These are phyloP conservation scores for Papiliotrema terrestris DNA, from an alignment of 1,284 basidiomycete species.

Conservation along the genomic window DNA sequence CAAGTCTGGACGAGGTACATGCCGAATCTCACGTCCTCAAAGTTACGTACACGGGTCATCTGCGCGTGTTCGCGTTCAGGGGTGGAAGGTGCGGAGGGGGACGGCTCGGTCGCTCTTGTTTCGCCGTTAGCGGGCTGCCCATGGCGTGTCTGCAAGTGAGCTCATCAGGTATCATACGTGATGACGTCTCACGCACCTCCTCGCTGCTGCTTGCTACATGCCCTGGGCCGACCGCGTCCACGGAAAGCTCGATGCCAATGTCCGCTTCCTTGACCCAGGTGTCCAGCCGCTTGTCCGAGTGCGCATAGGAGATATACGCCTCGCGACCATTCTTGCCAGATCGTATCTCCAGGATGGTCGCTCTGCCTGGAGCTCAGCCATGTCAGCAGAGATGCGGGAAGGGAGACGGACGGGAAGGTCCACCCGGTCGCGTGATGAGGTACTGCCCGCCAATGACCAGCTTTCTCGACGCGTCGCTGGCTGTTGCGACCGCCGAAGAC, in stretches of 20 bases:
- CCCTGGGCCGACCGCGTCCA: slow-evolving; percentile 4
- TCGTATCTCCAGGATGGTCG: slow-evolving; percentile 20
- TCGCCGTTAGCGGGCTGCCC: not conserved
- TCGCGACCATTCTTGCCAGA: slow-evolving; percentile 6
- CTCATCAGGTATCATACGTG: too few relatives aligned
- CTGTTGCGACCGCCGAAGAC: too few relatives aligned
- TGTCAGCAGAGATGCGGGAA: not conserved
- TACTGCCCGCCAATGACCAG: not conserved
- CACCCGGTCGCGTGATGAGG: not conserved
- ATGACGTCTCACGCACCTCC: slow-evolving; percentile 4
- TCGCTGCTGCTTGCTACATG: slow-evolving; percentile 2
- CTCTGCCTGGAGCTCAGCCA: slow-evolving; percentile 10
- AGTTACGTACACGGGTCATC: slow-evolving; percentile 45
- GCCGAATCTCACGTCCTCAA: slow-evolving; percentile 46
- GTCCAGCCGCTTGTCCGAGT: slow-evolving; percentile 67
- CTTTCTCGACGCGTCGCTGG: not conserved
- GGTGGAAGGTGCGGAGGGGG: slow-evolving; percentile 24
- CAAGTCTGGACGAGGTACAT: slow-evolving; percentile 48
- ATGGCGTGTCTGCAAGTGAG: not conserved
- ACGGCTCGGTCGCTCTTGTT: not conserved
- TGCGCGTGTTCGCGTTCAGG: slow-evolving; percentile 42
- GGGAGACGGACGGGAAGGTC: not conserved
- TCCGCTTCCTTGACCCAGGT: slow-evolving; percentile 61
- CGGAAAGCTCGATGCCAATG: slow-evolving; percentile 17
- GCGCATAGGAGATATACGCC: slow-evolving; percentile 36